Evolutionary conservation across 306 rosid species (phyloP).

Genomic region (Cotoneaster glaucophyllus): DNA sequence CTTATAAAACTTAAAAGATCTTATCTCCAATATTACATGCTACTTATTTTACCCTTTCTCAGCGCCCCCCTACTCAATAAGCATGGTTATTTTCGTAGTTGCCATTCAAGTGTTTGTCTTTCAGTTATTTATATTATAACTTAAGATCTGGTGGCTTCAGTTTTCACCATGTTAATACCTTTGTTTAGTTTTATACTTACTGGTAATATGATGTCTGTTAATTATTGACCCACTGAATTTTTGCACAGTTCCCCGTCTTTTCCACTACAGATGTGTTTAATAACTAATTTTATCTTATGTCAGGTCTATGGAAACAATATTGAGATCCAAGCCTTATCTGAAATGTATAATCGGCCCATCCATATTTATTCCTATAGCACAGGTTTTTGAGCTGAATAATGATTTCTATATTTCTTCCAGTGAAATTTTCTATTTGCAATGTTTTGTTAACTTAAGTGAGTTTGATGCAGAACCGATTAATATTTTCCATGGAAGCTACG

Average conservation of each 20-base stretch:
- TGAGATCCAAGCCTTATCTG: slow-evolving; percentile 91
- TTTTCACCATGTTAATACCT: not conserved
- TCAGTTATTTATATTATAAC: not conserved
- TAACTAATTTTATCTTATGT: slow-evolving; percentile 5
- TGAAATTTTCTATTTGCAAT: not conserved
- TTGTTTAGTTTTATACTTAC: not conserved
- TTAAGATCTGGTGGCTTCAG: not conserved
- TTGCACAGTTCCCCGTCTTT: not conserved
- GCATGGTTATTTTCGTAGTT: not conserved
- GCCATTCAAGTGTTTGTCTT: not conserved
- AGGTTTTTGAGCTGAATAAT: slow-evolving; percentile 33
- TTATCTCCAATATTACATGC: not conserved
- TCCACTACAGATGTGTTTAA: not conserved
- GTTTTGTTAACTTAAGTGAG: slow-evolving; percentile 11
- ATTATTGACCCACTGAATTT: not conserved
- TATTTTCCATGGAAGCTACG: slow-evolving; percentile 77
- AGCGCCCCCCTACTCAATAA: not conserved
- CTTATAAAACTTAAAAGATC: not conserved
- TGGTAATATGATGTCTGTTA: not conserved
- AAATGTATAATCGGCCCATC: slow-evolving; percentile 95
- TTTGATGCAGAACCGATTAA: slow-evolving; percentile 81
- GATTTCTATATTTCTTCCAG: not conserved
- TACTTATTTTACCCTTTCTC: not conserved
- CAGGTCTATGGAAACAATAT: slow-evolving; percentile 95
- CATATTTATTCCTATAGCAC: slow-evolving; percentile 78